phyloP scores from a whole-genome alignment of 352 stramenopile genomes.

The Pythium sukuiense region DNA sequence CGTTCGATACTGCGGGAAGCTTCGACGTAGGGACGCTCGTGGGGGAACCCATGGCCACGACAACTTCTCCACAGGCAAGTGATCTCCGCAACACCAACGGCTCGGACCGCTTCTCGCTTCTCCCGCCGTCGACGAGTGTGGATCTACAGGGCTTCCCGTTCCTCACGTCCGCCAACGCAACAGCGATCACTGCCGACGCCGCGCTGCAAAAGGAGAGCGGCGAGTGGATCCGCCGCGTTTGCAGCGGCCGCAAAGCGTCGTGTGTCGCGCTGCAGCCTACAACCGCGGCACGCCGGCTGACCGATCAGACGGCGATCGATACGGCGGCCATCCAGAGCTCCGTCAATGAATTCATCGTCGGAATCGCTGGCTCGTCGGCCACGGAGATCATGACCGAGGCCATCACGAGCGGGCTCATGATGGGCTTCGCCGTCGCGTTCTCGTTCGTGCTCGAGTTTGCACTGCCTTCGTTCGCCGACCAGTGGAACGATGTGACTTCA shows the following conservation, averaged over 20 bases:
- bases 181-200: not conserved
- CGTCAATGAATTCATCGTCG: not conserved
- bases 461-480: not conserved
- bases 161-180: not conserved
- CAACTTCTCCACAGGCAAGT: not conserved
- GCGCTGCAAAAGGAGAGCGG: conserved; percentile 2
- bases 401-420: not conserved
- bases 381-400: too few relatives aligned
- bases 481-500: not conserved
- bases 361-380: not conserved
- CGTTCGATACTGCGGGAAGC: too few relatives aligned
- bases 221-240: not conserved
- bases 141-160: conserved; percentile 12
- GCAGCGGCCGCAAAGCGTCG: not conserved
- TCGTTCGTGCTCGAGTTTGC: not conserved
- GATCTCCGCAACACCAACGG: not conserved
- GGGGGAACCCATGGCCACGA: too few relatives aligned
- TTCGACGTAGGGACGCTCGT: too few relatives aligned
- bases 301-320: not conserved
- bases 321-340: not conserved
- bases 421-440: not conserved
- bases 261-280: not conserved
- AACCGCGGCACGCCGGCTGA: not conserved
- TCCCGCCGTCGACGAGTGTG: not conserved
- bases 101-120: not conserved